Evolutionary conservation across 148 eudicot species (phyloP).

Genomic region (Suaeda aralocaspica): DNA sequence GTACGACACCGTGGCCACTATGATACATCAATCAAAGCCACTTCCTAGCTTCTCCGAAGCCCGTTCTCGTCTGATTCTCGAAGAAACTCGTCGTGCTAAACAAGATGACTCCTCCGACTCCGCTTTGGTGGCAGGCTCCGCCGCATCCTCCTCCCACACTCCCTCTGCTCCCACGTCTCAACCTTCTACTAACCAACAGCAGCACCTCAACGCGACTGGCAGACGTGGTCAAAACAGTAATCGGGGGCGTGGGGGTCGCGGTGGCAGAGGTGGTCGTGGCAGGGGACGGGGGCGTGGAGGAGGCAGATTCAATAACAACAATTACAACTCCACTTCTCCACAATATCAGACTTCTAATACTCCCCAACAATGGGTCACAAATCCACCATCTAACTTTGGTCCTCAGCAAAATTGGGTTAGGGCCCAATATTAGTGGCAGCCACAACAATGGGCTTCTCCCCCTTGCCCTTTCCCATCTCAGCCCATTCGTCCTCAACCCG

Average conservation of each 20-base stretch:
- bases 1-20: background rate
- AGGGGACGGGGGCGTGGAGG: background rate
- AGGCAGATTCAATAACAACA: background rate
- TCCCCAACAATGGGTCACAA: too few species aligned
- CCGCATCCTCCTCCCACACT: background rate
- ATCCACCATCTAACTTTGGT: too few species aligned
- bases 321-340: background rate
- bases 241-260: background rate
- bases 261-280: background rate
- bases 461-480: background rate
- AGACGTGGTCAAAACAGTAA: background rate
- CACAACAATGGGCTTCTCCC: background rate
- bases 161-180: background rate
- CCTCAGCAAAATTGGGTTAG: background rate
- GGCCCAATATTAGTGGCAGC: background rate
- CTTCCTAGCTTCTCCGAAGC: background rate
- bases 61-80: background rate
- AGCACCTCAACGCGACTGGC: background rate
- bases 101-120: background rate
- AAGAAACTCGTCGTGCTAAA: background rate
- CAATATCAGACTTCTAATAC: background rate
- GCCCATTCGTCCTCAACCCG: background rate
- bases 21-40: background rate
- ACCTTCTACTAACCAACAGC: too few species aligned
- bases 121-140: background rate